Base-by-base conservation (phyloP, 441 rosid species). In the Bruguiera hainesii region DNA sequence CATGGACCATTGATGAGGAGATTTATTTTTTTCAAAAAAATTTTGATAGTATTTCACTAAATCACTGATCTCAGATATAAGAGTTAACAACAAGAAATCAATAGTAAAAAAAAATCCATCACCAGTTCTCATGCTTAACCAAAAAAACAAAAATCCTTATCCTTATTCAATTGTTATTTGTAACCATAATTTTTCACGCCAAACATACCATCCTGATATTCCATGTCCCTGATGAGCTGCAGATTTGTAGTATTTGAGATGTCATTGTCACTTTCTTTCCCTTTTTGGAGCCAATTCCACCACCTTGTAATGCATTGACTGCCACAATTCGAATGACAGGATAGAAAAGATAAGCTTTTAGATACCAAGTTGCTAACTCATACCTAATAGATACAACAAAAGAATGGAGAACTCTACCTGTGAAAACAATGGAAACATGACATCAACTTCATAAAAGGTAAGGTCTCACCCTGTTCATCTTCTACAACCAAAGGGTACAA, bases 391-490 rank as follows among this genome's bases (percentile, higher is more conserved):
- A 21, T 39, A 66, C 13, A 57, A 63, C 61, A 57, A 57, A 59
- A 57, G 42, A 66, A 61, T 67, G 56, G 13, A 30, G 25, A 18
- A 65, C 53, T 37, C 69, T 79, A 91, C 97, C 92, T 73, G 80
- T 93, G 98, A 73, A 89, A 90, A 75, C 93, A 93, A 74, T 90
- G 96, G 70, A 89, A 93, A 77, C 98, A 93, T 73, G 98, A 93
- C 97, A 93, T 93, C 77, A 93, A 79, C 87, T 93, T 93, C 97
- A 91, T 93, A 81, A 89, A 89, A 50, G 93, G 87, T 79, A 82
- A 79, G 64, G 64, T 50, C 52, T 75, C 76, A 52, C 71, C 62
- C 62, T 72, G 80, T 26, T 75, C 75, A 63, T 83, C 88, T 69
- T 85, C 85, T 37, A 75, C 77, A 56, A 87, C 79, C 83, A 93